Conservation (phyloP, 371 early-diverging fungal genomes). For the Cladochytrium tenue region DNA sequence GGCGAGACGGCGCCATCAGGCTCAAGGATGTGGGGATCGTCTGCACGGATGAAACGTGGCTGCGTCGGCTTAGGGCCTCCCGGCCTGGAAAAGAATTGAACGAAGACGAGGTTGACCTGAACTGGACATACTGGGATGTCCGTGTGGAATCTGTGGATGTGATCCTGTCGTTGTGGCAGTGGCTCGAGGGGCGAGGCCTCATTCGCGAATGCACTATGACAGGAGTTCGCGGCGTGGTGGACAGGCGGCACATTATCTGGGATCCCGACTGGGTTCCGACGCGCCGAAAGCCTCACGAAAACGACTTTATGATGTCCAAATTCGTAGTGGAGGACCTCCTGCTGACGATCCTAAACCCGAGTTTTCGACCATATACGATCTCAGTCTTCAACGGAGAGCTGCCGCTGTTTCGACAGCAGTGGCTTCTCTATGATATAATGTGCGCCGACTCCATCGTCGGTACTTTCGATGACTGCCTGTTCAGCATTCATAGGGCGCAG, state of each 20-base stretch:
- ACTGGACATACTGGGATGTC: slow-evolving; percentile 86
- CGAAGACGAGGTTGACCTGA: slow-evolving; percentile 58
- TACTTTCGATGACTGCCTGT: slow-evolving; percentile 90
- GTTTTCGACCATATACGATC: slow-evolving; percentile 83
- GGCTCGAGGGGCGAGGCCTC: slow-evolving; percentile 85
- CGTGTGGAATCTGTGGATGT: slow-evolving; percentile 83
- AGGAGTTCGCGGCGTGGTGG: slow-evolving; percentile 87
- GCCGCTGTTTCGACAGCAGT: slow-evolving; percentile 82
- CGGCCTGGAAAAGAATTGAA: slow-evolving; percentile 33
- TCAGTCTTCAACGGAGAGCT: slow-evolving; percentile 85
- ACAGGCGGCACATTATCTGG: slow-evolving; percentile 84
- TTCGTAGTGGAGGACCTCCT: slow-evolving; percentile 76
- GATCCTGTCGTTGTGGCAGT: slow-evolving; percentile 81
- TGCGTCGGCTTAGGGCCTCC: slow-evolving; percentile 18
- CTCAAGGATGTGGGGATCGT: slow-evolving; percentile 74
- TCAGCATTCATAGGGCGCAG: slow-evolving; percentile 73
- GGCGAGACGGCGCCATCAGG: slow-evolving; percentile 87
- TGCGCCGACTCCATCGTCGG: slow-evolving; percentile 90
- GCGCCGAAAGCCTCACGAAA: slow-evolving; percentile 69
- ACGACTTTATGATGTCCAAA: slow-evolving; percentile 83
- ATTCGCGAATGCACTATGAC: slow-evolving; percentile 79
- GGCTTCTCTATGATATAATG: slow-evolving; percentile 88
- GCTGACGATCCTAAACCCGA: slow-evolving; percentile 74
- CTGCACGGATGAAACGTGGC: slow-evolving; percentile 50
- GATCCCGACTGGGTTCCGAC: slow-evolving; percentile 66